A percentile compares a stretch with the other conserved stretches of the same genome.
Evolutionary conservation across 805 yeast species (phyloP).

Genomic region (Spathaspora passalidarum): DNA sequence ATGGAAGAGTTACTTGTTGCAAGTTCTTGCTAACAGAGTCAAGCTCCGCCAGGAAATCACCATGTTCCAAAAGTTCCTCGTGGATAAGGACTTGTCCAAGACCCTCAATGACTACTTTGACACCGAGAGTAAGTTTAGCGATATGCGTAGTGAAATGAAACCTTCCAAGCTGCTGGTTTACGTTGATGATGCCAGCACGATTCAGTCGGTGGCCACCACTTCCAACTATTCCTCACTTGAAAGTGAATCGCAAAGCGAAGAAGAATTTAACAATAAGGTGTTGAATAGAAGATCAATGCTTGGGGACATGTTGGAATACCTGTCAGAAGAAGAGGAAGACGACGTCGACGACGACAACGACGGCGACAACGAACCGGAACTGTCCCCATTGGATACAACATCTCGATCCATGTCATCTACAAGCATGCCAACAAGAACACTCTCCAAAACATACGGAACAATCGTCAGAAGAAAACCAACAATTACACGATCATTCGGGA

Average conservation of each 20-base stretch:
- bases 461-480: background rate
- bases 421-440: background rate
- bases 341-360: background rate
- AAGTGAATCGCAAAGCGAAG: slow-evolving; percentile 10
- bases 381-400: too few relatives aligned
- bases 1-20: slow-evolving; percentile 35
- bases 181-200: too few relatives aligned
- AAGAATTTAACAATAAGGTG: slow-evolving; percentile 23
- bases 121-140: background rate
- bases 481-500: slow-evolving; percentile 3
- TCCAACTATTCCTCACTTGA: slow-evolving; percentile 5
- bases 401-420: background rate
- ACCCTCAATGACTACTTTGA: background rate
- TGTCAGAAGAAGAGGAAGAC: slow-evolving; percentile 17
- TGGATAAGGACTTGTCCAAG: background rate
- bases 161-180: too few relatives aligned
- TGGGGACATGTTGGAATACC: slow-evolving; percentile 44
- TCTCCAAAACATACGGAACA: slow-evolving; percentile 8
- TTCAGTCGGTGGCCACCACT: background rate
- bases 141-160: too few relatives aligned
- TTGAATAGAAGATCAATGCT: slow-evolving; percentile 38
- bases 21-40: slow-evolving; percentile 36
- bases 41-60: slow-evolving; percentile 39
- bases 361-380: background rate
- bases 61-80: slow-evolving; percentile 24